These are phyloP conservation scores for Kwoniella mangroviensis DNA, from an alignment of 768 basidiomycete genomes.

Conservation along the genomic window DNA sequence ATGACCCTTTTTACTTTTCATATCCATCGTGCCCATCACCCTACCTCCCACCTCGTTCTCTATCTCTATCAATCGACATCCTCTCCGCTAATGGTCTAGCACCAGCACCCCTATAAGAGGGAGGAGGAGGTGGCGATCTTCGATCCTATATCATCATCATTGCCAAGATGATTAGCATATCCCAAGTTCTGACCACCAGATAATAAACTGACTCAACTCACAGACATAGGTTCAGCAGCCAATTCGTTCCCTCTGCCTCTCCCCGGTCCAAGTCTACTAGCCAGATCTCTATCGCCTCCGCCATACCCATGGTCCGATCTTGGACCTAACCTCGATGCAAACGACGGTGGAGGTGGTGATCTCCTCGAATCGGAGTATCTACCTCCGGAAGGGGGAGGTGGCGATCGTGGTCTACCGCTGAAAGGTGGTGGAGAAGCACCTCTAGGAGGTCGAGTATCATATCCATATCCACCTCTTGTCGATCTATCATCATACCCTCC, in stretches of 20 bases:
- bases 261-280: constrained; percentile 7
- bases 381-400: background rate
- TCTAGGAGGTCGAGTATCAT: constrained; percentile 8
- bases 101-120: background rate
- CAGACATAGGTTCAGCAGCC: constrained; percentile 25
- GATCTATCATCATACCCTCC: background rate
- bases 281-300: constrained; percentile 4
- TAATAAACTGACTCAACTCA: constrained; percentile 1
- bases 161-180: background rate
- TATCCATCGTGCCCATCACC: background rate
- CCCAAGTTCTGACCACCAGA: background rate
- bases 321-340: constrained; percentile 12
- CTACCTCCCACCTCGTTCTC: background rate
- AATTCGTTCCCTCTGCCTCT: constrained; percentile 13
- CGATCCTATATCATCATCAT: constrained; percentile 8
- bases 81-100: constrained; percentile 22
- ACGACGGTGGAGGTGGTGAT: constrained; percentile 8
- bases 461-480: background rate
- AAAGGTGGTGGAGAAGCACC: constrained; percentile 9
- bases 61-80: constrained; percentile 19
- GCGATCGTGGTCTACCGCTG: background rate
- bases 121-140: constrained; percentile 9
- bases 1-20: too few species aligned
- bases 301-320: background rate
- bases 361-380: constrained; percentile 5